A percentile compares a stretch with the other conserved stretches of the same genome.
These are phyloP conservation scores for Trichophyton mentagrophytes DNA, from an alignment of 2,329 filamentous ascomycete genomes.

Conservation along the genomic window DNA sequence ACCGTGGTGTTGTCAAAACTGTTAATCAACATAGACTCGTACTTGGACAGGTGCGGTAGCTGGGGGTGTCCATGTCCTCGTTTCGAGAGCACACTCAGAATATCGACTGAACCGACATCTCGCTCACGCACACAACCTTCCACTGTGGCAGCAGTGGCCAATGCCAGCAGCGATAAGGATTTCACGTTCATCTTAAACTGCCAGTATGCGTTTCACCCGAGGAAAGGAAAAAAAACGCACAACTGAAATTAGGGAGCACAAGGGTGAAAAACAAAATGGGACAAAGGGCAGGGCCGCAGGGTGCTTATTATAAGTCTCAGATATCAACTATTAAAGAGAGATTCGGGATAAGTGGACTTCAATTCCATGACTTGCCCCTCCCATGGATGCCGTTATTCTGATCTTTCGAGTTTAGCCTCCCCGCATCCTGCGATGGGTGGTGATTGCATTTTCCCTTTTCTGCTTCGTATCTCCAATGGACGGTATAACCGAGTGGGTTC, in stretches of 20 bases:
- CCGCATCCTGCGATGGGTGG: not conserved
- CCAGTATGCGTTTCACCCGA: not conserved
- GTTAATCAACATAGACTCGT: slow-evolving; percentile 19
- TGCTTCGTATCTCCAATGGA: not conserved
- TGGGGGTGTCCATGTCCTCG: slow-evolving; percentile 14
- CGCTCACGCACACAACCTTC: slow-evolving; percentile 7
- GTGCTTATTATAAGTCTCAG: not conserved
- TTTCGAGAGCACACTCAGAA: slow-evolving; percentile 13
- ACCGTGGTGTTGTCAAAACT: slow-evolving; percentile 19
- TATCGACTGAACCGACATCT: not conserved
- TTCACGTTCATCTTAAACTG: slow-evolving; percentile 3
- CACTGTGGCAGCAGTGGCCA: slow-evolving; percentile 5
- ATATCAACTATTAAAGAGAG: not conserved
- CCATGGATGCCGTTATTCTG: not conserved
- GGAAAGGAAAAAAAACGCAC: not conserved
- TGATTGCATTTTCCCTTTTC: not conserved
- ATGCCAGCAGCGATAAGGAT: slow-evolving; percentile 6
- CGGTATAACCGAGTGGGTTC: not conserved
- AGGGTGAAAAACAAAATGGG: slow-evolving; percentile 5
- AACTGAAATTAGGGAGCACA: not conserved
- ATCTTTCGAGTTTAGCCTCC: not conserved
- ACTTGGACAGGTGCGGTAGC: slow-evolving; percentile 17
- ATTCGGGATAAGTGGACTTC: not conserved
- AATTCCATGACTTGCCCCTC: not conserved
- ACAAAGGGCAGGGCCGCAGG: not conserved